Base-by-base conservation (phyloP, 495 filamentous ascomycete genomes). In the Trypethelium eluteriae region DNA sequence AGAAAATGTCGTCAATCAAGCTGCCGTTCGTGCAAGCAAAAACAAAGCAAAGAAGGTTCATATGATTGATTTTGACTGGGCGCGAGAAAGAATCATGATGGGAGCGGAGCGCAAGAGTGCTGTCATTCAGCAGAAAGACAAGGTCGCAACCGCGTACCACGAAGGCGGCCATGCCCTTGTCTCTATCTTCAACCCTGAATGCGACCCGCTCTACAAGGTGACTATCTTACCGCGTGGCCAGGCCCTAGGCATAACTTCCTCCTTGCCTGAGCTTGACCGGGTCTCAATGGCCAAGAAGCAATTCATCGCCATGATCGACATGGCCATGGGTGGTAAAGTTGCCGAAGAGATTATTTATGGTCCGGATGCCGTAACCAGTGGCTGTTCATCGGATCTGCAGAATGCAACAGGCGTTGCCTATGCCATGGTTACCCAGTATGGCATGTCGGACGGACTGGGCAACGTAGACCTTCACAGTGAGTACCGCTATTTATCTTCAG, bases 81-180 rank as follows among this genome's bases (percentile, higher is more conserved):
- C 94, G 59, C 97, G 95, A 76, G 94, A 98, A 80, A 96, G 93
- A 78, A 91, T 98, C 66, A 88, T 98, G 80, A 96, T 98, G 90
- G 94, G 94, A 59, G 90, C 93, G 39, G 94, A 98, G 80, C 85
- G 88, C 74, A 86, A 84, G 71, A 93, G 86, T 72, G 88, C 91
- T 74, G 85, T 97, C 67, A 95, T 98, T 67, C 89, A 88, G 57
- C 83, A 91, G 64, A 89, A 93, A 78, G 93, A 98, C 75, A 88
- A 87, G 75, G 73, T 88, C 63, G 86, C 92, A 82, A 98, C 94
- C 44, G 94, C 94, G 2, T 98, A 98, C 71, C 94, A 98, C 77
- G 94, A 98, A 76, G 94, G 92, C 66, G 94, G 94, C 2, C 94
- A 98, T 76, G 92, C 95, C 2, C 83, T 98, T 5, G 90, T 97